Evolutionary conservation across 1,284 basidiomycete genomes (phyloP).

Genomic region (Pseudozyma tsukubaensis): DNA sequence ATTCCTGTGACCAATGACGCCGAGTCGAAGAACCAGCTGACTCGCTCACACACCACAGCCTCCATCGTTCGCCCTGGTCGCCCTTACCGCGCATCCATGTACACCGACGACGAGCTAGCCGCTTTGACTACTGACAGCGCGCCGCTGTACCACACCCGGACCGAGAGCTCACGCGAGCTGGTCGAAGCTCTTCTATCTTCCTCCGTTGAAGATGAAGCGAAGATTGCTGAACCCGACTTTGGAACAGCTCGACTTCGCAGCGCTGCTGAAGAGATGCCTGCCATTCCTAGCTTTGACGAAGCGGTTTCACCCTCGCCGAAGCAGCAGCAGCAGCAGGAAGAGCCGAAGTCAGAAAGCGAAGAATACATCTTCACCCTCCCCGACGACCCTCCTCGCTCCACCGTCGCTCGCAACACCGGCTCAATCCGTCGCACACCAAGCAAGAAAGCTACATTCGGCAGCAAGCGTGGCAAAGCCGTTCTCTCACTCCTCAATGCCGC

Average conservation of each 20-base stretch:
- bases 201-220: neutral
- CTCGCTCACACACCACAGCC: slow-evolving; percentile 31
- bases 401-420: neutral
- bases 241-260: slow-evolving; percentile 42
- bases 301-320: neutral
- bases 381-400: neutral
- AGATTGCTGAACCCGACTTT: slow-evolving; percentile 22
- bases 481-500: slow-evolving; percentile 33
- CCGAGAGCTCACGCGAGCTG: slow-evolving; percentile 46
- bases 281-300: slow-evolving; percentile 19
- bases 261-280: slow-evolving; percentile 15
- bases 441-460: slow-evolving; percentile 43
- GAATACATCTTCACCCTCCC: slow-evolving; percentile 38
- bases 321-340: neutral
- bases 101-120: slow-evolving; percentile 52
- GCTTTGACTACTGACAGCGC: slow-evolving; percentile 11
- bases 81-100: slow-evolving; percentile 55
- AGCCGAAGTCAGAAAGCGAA: neutral
- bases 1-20: neutral
- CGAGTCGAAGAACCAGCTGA: slow-evolving; percentile 14
- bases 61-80: slow-evolving; percentile 29
- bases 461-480: slow-evolving; percentile 45
- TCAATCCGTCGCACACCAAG: slow-evolving; percentile 23
- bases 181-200: slow-evolving; percentile 21
- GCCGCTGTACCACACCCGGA: slow-evolving; percentile 18